These are phyloP conservation scores for Trichoderma atrobrunneum DNA, from an alignment of 2,329 filamentous ascomycete genomes.

Conservation along the genomic window DNA sequence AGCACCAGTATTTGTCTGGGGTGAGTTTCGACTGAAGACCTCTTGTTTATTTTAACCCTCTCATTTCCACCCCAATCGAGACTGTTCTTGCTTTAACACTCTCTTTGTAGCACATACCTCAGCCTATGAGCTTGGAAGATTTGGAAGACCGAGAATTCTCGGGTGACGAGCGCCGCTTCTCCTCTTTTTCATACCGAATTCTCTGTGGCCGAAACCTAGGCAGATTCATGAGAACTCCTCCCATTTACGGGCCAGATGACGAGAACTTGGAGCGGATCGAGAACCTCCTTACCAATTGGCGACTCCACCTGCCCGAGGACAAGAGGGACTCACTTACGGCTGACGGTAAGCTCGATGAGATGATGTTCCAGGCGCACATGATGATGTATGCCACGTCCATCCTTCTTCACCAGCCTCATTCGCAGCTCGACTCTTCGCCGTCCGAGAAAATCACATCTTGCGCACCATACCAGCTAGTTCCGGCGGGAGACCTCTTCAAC, in stretches of 20 bases:
- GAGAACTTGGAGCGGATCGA: conserved; percentile 52
- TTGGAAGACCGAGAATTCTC: conserved; percentile 75
- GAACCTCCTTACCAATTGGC: conserved; percentile 66
- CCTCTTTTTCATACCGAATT: conserved; percentile 81
- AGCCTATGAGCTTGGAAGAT: conserved; percentile 64
- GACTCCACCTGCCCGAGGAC: conserved; percentile 69
- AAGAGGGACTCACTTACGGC: conserved; percentile 69
- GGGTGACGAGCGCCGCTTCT: conserved; percentile 68
- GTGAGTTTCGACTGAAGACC: conserved; percentile 39
- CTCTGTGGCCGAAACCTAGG: conserved; percentile 77
- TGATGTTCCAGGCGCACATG: conserved; percentile 90
- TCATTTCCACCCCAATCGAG: background rate
- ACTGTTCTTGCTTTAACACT: background rate
- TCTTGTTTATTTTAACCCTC: background rate
- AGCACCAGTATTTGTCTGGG: conserved; percentile 64
- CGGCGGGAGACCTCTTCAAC: conserved; percentile 53
- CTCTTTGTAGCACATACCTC: conserved; percentile 50
- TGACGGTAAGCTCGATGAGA: conserved; percentile 74
- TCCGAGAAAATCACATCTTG: conserved; percentile 62
- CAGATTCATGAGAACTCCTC: conserved; percentile 62
- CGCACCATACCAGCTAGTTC: conserved; percentile 55
- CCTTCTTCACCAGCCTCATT: conserved; percentile 75
- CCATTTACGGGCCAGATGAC: conserved; percentile 52
- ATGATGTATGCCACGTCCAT: conserved; percentile 66
- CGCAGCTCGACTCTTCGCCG: conserved; percentile 65